Percentiles rank a stretch among this genome's conserved stretches.
These are phyloP conservation scores for Beauveria rudraprayagi DNA, from an alignment of 2,329 filamentous ascomycete species.

Conservation along the genomic window DNA sequence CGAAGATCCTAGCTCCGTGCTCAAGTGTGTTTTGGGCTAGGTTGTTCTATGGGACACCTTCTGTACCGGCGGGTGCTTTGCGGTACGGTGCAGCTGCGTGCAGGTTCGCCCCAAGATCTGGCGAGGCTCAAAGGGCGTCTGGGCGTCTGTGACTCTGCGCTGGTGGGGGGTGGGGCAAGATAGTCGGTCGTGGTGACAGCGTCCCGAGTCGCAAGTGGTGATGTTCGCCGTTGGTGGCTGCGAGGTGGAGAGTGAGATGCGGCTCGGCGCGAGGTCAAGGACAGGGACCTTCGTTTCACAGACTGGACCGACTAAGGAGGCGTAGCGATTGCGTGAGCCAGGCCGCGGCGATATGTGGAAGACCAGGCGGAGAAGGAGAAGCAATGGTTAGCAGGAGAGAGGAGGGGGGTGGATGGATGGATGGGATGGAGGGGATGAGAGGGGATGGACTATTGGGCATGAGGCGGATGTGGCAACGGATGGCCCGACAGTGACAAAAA, in stretches of 20 bases:
- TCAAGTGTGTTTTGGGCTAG: conserved; percentile 15
- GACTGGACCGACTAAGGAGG: background rate
- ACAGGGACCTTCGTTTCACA: background rate
- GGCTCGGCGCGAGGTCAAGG: background rate
- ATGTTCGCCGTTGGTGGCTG: conserved; percentile 1
- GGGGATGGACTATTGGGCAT: conserved; percentile 8
- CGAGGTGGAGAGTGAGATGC: background rate
- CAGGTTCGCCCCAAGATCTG: conserved; percentile 7
- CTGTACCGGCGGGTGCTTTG: background rate
- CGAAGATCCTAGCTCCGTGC: conserved; percentile 22
- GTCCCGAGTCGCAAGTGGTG: conserved; percentile 3
- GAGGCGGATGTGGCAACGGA: conserved; percentile 7
- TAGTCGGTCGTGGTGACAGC: background rate
- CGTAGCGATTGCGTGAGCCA: background rate
- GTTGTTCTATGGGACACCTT: conserved; percentile 9
- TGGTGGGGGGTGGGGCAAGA: conserved; percentile 9
- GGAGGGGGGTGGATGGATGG: conserved; percentile 9
- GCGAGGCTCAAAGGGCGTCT: conserved; percentile 5
- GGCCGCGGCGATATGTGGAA: background rate
- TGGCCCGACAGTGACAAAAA: background rate
- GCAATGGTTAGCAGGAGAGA: background rate
- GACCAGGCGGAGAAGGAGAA: background rate
- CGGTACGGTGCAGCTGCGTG: conserved; percentile 3
- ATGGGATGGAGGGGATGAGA: conserved; percentile 1
- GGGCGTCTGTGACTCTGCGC: conserved; percentile 8